phyloP scores from a whole-genome alignment of 208 protist species.

The Endotrypanum monterogeii region DNA sequence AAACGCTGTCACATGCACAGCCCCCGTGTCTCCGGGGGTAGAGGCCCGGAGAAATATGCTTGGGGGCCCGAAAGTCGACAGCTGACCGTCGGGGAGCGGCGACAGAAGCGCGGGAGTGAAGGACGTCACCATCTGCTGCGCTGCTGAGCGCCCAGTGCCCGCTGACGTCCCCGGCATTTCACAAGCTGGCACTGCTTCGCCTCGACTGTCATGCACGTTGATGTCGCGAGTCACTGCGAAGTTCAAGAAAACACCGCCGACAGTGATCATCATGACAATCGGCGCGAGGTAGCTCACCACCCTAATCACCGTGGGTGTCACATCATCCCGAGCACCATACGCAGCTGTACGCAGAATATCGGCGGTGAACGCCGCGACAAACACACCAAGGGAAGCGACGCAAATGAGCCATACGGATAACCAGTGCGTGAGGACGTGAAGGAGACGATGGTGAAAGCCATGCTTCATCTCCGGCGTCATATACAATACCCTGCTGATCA shows the following conservation, averaged over 20 bases:
- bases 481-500: constrained; percentile 16
- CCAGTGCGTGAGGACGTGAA: constrained; percentile 34
- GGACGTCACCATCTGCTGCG: too few species aligned
- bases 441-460: constrained; percentile 17
- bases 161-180: not conserved
- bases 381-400: constrained; percentile 23
- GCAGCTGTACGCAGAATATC: constrained; percentile 20
- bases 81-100: not conserved
- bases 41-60: not conserved
- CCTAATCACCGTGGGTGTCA: constrained; percentile 9
- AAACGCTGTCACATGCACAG: not conserved
- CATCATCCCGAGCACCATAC: constrained; percentile 5
- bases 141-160: not conserved
- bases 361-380: constrained; percentile 28
- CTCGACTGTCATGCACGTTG: not conserved
- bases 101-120: not conserved
- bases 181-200: not conserved
- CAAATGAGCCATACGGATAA: constrained; percentile 14
- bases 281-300: constrained; percentile 32
- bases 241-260: constrained; percentile 8
- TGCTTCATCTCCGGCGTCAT: not conserved
- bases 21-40: not conserved
- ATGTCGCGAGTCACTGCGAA: not conserved
- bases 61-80: not conserved
- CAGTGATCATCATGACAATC: constrained; percentile 20